Base-by-base conservation (phyloP, 768 basidiomycete species). In the Suillus weaverae region DNA sequence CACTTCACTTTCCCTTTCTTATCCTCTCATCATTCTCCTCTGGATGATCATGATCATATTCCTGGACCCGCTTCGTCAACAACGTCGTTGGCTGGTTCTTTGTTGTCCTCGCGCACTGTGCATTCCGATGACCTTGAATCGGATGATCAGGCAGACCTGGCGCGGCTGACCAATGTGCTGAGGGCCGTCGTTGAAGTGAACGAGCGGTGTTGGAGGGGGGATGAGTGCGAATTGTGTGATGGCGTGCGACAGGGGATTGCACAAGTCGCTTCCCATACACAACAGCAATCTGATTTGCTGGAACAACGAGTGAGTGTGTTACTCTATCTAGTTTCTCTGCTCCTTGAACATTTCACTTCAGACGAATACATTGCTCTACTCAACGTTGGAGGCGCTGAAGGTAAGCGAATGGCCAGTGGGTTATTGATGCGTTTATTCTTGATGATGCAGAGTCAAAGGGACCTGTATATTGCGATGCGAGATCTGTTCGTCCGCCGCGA, bases 401-500 rank as follows among this genome's bases (percentile, higher is more conserved):
- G 92, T 91, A 65, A 69, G 61, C 64, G 56, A 57, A 22, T 46
- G 64, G 68, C 67, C 30, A n/a, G 39, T 59, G 60, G 48, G 51
- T 62, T 67, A 9, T 73, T 46, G 22, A 30, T 35, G 30, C 62
- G 4, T 65, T 50, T 41, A 55, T 66, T 63, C 57, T 30, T 62
- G 6, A 62, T 55, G 16, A 8, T 62, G 51, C 78, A 95, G 87
- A 78, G 78, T 54, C 88, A 97, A 77, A 87, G 93, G 35, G 93
- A 96, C 74, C 81, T 98, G 9, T 96, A 95, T 73, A 80, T 95
- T 59, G 89, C 94, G 7, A 90, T 90, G 72, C 86, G 92, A 43
- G 95, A 97, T 70, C 82, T 97, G 8, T 91, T 96, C 73, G 81
- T 89, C 61, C 87, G 95, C 26, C 90, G 94, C 68, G 94, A 96